These are phyloP conservation scores for Ophiostoma sp. DNA, from an alignment of 2,329 filamentous ascomycete species.

Conservation along the genomic window DNA sequence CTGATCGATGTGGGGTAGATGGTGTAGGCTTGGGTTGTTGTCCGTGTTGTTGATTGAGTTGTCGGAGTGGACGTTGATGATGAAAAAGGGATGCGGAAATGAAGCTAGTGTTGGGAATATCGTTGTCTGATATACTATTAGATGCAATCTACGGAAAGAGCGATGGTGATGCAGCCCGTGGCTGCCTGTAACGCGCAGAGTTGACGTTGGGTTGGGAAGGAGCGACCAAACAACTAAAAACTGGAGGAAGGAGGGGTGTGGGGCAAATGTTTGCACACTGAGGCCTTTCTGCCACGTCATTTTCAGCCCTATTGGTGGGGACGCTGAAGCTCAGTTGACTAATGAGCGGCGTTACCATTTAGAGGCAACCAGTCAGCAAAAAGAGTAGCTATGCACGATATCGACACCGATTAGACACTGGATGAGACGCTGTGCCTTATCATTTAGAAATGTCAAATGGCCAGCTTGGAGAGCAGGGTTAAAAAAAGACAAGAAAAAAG, in stretches of 20 bases:
- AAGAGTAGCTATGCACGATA: not conserved
- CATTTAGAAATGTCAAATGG: not conserved
- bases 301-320: conserved; percentile 13
- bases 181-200: not conserved
- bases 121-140: not conserved
- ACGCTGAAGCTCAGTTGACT: not conserved
- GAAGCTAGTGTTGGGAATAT: no score
- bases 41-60: no score
- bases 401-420: not conserved
- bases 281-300: not conserved
- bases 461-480: not conserved
- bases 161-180: not conserved
- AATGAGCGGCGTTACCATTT: not conserved
- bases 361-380: no score
- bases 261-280: not conserved
- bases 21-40: not conserved
- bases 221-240: not conserved
- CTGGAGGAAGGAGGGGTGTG: not conserved
- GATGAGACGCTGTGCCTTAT: not conserved
- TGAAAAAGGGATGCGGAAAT: not conserved
- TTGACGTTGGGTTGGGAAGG: not conserved
- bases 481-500: not conserved
- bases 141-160: not conserved
- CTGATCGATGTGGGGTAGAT: not conserved
- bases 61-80: not conserved